Percentiles rank a stretch among this genome's conserved stretches.
These are phyloP conservation scores for Ochetophila trinervis DNA, from an alignment of 306 rosid genomes.

Conservation along the genomic window DNA sequence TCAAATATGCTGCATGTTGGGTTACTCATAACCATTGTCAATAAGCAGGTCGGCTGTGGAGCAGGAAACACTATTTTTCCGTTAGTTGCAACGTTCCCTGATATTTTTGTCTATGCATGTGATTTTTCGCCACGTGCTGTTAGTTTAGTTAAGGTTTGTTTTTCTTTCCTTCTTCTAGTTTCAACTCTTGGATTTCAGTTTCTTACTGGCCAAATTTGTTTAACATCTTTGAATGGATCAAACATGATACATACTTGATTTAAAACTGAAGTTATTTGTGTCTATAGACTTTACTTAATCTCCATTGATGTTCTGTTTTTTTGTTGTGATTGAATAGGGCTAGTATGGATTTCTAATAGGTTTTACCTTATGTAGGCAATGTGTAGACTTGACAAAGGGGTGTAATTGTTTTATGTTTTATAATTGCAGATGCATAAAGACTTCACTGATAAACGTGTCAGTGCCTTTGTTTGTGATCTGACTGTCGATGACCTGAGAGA, in stretches of 20 bases:
- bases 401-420: slow-evolving; percentile 20
- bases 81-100: slow-evolving; percentile 61
- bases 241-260: no score
- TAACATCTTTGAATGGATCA: no score
- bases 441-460: slow-evolving; percentile 60
- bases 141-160: slow-evolving; percentile 79
- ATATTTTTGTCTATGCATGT: slow-evolving; percentile 78
- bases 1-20: slow-evolving; percentile 4
- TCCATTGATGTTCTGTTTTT: no score
- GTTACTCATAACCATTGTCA: slow-evolving; percentile 14
- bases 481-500: slow-evolving; percentile 74
- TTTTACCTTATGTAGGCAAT: neutral
- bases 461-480: slow-evolving; percentile 84
- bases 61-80: slow-evolving; percentile 95
- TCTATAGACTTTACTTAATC: no score
- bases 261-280: no score
- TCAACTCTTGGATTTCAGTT: neutral
- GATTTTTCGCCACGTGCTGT: slow-evolving; percentile 94
- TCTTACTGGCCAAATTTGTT: no score
- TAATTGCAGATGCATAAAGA: slow-evolving; percentile 66
- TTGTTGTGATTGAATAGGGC: neutral
- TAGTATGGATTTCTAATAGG: neutral
- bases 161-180: slow-evolving; percentile 27
- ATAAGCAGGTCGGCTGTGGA: slow-evolving; percentile 82
- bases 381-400: neutral